These are phyloP conservation scores for Hylodesmum podocarpum DNA, from an alignment of 306 rosid species.

Conservation along the genomic window DNA sequence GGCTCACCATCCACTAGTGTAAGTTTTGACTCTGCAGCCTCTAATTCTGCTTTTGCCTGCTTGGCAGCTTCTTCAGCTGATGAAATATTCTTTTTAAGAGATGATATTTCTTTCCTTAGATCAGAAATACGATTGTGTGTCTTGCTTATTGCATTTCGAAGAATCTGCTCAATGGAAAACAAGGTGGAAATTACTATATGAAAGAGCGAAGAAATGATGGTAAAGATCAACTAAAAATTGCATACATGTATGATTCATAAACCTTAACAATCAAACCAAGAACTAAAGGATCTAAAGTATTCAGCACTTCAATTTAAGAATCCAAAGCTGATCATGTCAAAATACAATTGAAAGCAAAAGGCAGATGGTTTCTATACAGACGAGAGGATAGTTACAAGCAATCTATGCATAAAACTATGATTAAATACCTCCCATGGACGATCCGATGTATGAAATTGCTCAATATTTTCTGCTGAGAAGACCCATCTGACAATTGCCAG, in stretches of 20 bases:
- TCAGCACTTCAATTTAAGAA: constrained; percentile 1
- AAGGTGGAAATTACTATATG: background rate
- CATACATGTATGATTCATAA: background rate
- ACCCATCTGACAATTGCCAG: constrained; percentile 95
- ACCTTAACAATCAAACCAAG: background rate
- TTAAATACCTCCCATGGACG: constrained; percentile 93
- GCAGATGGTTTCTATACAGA: background rate
- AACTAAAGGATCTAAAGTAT: background rate
- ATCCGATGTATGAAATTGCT: constrained; percentile 87
- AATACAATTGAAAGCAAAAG: constrained; percentile 10
- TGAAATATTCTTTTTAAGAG: constrained; percentile 58
- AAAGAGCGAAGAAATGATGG: background rate
- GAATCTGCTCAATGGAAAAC: constrained; percentile 49
- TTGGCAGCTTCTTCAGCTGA: constrained; percentile 74
- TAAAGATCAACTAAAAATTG: constrained; percentile 9
- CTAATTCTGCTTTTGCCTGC: constrained; percentile 64
- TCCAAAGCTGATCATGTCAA: constrained; percentile 9
- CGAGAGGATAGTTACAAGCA: background rate
- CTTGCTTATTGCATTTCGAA: constrained; percentile 86
- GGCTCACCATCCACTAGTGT: constrained; percentile 93
- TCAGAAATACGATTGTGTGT: constrained; percentile 93
- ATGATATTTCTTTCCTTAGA: constrained; percentile 84
- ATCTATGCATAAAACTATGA: background rate
- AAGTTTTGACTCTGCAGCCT: constrained; percentile 79
- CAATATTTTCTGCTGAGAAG: constrained; percentile 78